A percentile compares a stretch with the other conserved stretches of the same genome.
Conservation (phyloP, 345 rosid genomes). For the Arabis hirsuta region DNA sequence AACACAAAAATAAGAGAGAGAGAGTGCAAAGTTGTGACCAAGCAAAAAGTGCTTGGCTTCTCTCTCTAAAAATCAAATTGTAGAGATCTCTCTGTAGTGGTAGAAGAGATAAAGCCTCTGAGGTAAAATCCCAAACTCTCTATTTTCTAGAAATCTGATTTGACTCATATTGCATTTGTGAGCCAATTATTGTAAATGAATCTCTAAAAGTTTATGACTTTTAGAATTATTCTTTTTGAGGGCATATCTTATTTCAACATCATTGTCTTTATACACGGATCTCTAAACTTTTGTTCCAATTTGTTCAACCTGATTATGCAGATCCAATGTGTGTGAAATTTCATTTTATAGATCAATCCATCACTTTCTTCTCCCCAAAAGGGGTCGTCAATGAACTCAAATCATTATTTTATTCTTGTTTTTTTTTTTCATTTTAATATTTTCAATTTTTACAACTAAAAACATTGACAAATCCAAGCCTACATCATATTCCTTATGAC, state of each 20-base stretch:
- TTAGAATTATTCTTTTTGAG: background rate
- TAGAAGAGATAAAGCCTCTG: conserved; percentile 11
- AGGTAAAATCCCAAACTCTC: conserved; percentile 30
- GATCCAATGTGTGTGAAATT: conserved; percentile 7
- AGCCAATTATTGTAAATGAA: background rate
- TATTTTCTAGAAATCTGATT: background rate
- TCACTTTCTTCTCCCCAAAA: background rate
- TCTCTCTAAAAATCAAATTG: conserved; percentile 16
- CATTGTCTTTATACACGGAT: background rate
- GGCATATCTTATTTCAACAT: too few relatives aligned
- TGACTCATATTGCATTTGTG: conserved; percentile 14
- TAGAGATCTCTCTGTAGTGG: conserved; percentile 7
- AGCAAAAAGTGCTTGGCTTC: conserved; percentile 2
- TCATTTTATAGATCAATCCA: background rate
- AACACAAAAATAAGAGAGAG: background rate
- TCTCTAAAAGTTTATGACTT: conserved; percentile 17
- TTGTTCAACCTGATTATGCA: conserved; percentile 14
- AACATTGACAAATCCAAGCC: conserved; percentile 3
- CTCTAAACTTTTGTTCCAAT: conserved; percentile 1
- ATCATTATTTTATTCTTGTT: background rate
- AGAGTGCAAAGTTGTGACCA: conserved; percentile 25
- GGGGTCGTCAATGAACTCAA: background rate
- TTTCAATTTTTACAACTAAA: background rate
- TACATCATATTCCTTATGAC: background rate
- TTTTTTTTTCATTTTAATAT: background rate